These are phyloP conservation scores for Quercus cerris DNA, from an alignment of 306 rosid species.

Conservation along the genomic window DNA sequence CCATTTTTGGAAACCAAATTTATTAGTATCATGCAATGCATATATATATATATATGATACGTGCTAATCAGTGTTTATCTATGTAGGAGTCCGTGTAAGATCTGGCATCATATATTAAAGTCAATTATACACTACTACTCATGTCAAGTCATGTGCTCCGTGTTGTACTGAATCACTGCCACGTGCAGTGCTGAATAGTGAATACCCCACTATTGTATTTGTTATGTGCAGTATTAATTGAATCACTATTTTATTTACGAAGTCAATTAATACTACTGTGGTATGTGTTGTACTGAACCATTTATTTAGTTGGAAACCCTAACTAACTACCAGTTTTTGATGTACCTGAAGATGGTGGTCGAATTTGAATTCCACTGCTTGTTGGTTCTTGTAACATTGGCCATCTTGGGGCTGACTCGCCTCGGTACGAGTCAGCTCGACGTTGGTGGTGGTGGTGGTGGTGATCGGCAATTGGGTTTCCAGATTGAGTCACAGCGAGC, in stretches of 20 bases:
- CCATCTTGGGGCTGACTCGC: slow-evolving; percentile 45
- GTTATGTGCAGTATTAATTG: no score
- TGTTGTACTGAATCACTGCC: no score
- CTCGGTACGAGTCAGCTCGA: slow-evolving; percentile 30
- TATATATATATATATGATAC: no score
- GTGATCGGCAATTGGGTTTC: neutral
- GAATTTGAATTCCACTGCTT: slow-evolving; percentile 22
- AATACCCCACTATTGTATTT: no score
- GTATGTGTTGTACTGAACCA: neutral
- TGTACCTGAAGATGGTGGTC: slow-evolving; percentile 52
- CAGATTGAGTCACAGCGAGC: slow-evolving; percentile 41
- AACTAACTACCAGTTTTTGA: neutral
- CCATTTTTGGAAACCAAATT: neutral
- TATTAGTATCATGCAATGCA: no score
- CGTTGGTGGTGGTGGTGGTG: slow-evolving; percentile 3
- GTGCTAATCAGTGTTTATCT: no score
- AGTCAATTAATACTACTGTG: neutral
- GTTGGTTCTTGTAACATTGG: slow-evolving; percentile 19
- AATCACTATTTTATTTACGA: neutral
- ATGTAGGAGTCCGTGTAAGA: no score
- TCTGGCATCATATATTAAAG: no score
- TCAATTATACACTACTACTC: no score
- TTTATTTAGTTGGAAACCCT: neutral
- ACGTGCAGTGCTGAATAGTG: no score
- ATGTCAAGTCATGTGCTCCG: no score